A percentile compares a stretch with the other conserved stretches of the same genome.
Evolutionary conservation across 2,329 filamentous ascomycete species (phyloP).

Genomic region (Rugonectria rugulosa): DNA sequence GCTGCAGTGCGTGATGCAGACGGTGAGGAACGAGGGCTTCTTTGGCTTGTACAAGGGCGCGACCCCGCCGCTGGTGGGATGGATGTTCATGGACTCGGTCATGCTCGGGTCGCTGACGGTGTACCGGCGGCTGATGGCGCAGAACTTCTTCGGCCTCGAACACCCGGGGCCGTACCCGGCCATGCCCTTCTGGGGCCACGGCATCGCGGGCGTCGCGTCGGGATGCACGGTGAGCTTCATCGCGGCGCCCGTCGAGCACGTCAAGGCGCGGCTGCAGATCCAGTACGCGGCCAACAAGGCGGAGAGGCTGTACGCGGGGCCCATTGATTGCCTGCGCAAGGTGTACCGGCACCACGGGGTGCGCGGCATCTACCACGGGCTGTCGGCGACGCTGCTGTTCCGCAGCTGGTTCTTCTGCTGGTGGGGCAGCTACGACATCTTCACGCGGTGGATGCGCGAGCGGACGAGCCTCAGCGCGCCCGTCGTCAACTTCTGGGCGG

Average conservation of each 20-base stretch:
- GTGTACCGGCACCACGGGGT: conserved; percentile 77
- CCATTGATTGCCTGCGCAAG: conserved; percentile 82
- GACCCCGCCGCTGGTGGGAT: conserved; percentile 88
- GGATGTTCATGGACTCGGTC: conserved; percentile 96
- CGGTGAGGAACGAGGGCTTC: conserved; percentile 84
- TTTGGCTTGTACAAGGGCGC: conserved; percentile 93
- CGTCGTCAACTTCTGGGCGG: conserved; percentile 95
- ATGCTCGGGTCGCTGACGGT: conserved; percentile 94
- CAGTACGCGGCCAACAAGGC: conserved; percentile 86
- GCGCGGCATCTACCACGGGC: conserved; percentile 82
- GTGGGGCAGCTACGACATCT: conserved; percentile 94
- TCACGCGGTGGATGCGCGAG: conserved; percentile 72
- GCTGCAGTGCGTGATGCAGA: conserved; percentile 84
- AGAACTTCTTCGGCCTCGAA: conserved; percentile 74
- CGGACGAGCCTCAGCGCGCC: conserved; percentile 77
- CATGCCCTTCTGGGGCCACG: conserved; percentile 81
- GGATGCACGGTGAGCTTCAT: conserved; percentile 92
- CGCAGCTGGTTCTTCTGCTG: conserved; percentile 96
- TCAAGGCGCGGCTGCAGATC: conserved; percentile 93
- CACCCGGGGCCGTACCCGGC: conserved; percentile 45
- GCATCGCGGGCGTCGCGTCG: conserved; percentile 84
- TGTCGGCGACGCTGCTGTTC: conserved; percentile 86
- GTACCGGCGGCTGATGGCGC: conserved; percentile 84
- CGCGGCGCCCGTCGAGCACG: conserved; percentile 91
- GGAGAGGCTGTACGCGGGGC: conserved; percentile 82